Evolutionary conservation across 768 basidiomycete genomes (phyloP).

Genomic region (Psilocybe cyanescens): DNA sequence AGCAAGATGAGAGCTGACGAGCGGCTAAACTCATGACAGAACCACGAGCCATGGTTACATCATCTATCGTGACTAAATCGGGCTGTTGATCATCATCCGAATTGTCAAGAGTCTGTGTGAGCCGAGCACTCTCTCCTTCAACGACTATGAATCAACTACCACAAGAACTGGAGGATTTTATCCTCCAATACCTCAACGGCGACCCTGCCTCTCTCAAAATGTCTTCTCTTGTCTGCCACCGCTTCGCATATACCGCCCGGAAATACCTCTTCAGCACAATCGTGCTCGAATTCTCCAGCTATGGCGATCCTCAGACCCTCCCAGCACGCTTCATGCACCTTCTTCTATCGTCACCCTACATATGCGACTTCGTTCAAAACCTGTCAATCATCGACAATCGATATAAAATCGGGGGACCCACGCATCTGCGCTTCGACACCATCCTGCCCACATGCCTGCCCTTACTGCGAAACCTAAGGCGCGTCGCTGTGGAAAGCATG

Average conservation of each 20-base stretch:
- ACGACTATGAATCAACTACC: background rate
- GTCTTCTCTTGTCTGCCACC: slow-evolving; percentile 6
- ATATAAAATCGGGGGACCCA: background rate
- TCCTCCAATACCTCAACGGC: background rate
- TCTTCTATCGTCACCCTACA: slow-evolving; percentile 1
- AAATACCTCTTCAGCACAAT: slow-evolving; percentile 3
- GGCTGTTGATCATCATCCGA: too few relatives aligned
- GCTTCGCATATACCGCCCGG: slow-evolving; percentile 2
- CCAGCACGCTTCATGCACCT: background rate
- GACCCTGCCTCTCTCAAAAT: background rate
- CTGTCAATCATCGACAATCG: background rate
- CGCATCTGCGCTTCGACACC: background rate
- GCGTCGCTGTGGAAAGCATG: slow-evolving; percentile 2
- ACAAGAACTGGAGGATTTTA: background rate
- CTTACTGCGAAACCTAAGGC: background rate
- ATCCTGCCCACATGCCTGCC: background rate
- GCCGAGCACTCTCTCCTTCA: background rate
- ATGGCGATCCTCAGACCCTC: background rate
- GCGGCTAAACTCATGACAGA: too few relatives aligned
- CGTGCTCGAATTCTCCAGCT: background rate
- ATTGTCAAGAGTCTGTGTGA: too few relatives aligned
- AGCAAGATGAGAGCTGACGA: too few relatives aligned
- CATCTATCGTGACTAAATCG: too few relatives aligned
- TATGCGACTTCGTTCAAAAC: background rate
- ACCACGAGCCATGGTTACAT: too few relatives aligned